Base-by-base conservation (phyloP, 192 early-diverging fungal species). In the Coemansia pectinata region DNA sequence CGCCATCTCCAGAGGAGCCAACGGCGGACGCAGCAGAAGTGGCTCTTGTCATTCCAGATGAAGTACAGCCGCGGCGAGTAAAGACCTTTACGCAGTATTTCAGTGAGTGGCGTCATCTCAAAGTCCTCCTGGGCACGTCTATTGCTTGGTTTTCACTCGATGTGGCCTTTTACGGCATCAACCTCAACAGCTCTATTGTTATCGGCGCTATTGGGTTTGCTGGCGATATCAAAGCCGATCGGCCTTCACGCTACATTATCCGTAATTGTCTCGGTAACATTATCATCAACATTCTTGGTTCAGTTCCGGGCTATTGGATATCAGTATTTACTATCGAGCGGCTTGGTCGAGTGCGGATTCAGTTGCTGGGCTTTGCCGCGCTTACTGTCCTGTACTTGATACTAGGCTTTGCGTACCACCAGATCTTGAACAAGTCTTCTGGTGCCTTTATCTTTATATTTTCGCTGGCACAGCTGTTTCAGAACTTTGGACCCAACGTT, bases 301-400 rank as follows among this genome's bases (percentile, higher is more conserved):
- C 88, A 19, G 89, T 98, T 14, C 96, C 96, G 39, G 96, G 96
- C 48, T 98, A 97, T 89, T 95, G 92, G 92, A 85, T 98, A 78
- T 88, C 91, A 5, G 94, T 98, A 60, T 90, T 91, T 66, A 76
- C 89, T 10, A 91, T 98, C 23, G 96, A 98, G 63, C 79, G 79
- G 64, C 65, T 92, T 25, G 96, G 96, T 61, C 92, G 96, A 69
- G 96, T 94, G 76, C 76, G 81, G 42, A 97, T 98, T 66, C 95
- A 96, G 69, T 87, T 93, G 71, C 73, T 91, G 68, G 96, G 96
- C 38, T 98, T 96, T 79, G 85, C 53, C 17, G 79, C 91, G 63
- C 85, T 92, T 31, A 88, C 92, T 34, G 80, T 95, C 44, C 74
- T 93, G 63, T 94, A 96, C 61, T 73, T 88, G 31, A 73, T 91